Base-by-base conservation (phyloP, 2,329 filamentous ascomycete genomes). In the Trichoderma breve region DNA sequence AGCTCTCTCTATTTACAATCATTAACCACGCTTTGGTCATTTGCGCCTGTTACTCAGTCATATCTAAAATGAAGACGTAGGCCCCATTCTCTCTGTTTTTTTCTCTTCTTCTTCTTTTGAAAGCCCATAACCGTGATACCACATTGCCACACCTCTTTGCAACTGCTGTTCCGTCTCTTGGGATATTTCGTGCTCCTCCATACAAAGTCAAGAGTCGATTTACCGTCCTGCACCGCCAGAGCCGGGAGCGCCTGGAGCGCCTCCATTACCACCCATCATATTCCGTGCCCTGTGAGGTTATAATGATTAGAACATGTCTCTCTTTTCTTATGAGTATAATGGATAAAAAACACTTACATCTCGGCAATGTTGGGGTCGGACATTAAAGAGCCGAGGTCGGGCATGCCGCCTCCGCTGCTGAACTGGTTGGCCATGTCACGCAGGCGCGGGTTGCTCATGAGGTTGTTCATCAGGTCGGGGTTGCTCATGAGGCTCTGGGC, bases 401-500 rank as follows among this genome's bases (percentile, higher is more conserved):
- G 96, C 92, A 97, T 94, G 65, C 95, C 95, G 67, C 92, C 93
- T 57, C 92, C 92, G 69, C 86, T 85, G 73, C 88, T 89, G 79
- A 97, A 94, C 77, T 88, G 89, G 79, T 92, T 90, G 60, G 94
- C 94, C 94, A 98, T 95, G 80, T 97, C 90, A 71, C 93, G 88
- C 74, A 98, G 84, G 73, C 91, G 89, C 3, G 96, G 96, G 86
- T 99, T 98, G 86, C 86, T 94, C 95, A 99, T 97, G 72, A 99
- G 83, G 81, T 94, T 96, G 80, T 86, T 88, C 90, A 98, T 92
- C 86, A 95, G 90, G 11, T 97, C 93, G 0, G 96, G 96, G 84
- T 99, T 98, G 84, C 90, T 93, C 96, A 98, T 98, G 70, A 99
- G 83, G 82, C 93, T 97, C 86, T 98, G 94, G 5, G 96, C 96